Evolutionary conservation across 139 green algal genomes (phyloP).

Genomic region (Volvox africanus): DNA sequence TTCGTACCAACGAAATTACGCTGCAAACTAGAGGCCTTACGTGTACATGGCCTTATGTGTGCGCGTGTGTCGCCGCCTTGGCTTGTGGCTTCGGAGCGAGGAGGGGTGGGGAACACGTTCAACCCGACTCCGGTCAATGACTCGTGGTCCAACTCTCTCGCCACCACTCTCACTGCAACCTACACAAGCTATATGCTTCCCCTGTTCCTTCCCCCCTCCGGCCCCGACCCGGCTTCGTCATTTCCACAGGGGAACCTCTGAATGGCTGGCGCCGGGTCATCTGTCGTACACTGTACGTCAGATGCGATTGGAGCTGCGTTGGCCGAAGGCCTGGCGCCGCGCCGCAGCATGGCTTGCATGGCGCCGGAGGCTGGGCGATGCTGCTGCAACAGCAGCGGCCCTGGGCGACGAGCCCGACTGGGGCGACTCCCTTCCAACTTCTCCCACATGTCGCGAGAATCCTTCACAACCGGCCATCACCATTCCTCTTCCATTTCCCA

Average conservation of each 20-base stretch:
- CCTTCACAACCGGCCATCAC: neutral
- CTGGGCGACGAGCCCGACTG: neutral
- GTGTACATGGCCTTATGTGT: too few relatives aligned
- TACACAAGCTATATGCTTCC: too few relatives aligned
- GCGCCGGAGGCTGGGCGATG: neutral
- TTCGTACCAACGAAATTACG: too few relatives aligned
- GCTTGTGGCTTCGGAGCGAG: too few relatives aligned
- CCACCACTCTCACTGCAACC: too few relatives aligned
- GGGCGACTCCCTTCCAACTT: neutral
- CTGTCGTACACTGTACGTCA: conserved; percentile 35
- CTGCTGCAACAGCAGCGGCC: neutral
- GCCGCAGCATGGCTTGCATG: conserved; percentile 11
- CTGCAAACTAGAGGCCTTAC: too few relatives aligned
- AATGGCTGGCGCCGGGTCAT: conserved; percentile 34
- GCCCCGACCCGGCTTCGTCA: too few relatives aligned
- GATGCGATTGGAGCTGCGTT: conserved; percentile 16
- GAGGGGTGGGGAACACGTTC: too few relatives aligned
- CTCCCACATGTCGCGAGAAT: conserved; percentile 21
- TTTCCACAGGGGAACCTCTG: neutral
- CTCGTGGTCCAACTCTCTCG: too few relatives aligned
- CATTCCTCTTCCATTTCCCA: conserved; percentile 14
- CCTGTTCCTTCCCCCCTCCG: too few relatives aligned
- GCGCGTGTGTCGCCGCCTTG: too few relatives aligned
- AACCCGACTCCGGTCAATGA: too few relatives aligned
- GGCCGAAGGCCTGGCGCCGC: conserved; percentile 44